Evolutionary conservation across 2,329 filamentous ascomycete genomes (phyloP).

Genomic region (Neospermospora avenae): DNA sequence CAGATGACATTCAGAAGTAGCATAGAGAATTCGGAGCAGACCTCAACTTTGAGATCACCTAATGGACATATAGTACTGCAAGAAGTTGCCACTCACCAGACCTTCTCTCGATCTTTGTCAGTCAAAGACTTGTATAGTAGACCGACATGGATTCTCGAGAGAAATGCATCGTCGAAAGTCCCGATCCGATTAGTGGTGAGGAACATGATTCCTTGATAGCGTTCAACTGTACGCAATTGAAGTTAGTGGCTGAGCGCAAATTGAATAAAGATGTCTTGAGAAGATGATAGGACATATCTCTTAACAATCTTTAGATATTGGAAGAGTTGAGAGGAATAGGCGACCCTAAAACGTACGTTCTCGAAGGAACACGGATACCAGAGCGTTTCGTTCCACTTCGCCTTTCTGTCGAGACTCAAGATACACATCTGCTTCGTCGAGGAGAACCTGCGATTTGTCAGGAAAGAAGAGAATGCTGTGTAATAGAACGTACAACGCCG

Average conservation of each 20-base stretch:
- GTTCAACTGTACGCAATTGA: too few species aligned
- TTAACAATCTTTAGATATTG: too few species aligned
- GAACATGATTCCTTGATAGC: background rate
- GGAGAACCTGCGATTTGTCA: constrained; percentile 29
- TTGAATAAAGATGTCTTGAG: too few species aligned
- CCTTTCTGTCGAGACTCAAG: constrained; percentile 32
- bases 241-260: too few species aligned
- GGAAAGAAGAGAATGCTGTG: background rate
- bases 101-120: background rate
- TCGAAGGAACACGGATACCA: background rate
- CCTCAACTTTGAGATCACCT: too few species aligned
- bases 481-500: constrained; percentile 40
- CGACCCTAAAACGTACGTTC: too few species aligned
- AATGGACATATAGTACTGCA: too few species aligned
- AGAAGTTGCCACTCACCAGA: too few species aligned
- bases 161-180: background rate
- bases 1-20: too few species aligned
- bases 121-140: background rate
- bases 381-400: constrained; percentile 33
- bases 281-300: too few species aligned
- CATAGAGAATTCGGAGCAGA: too few species aligned
- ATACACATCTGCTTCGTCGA: constrained; percentile 52
- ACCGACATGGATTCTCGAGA: background rate
- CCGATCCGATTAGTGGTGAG: background rate
- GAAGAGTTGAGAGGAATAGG: too few species aligned